Conservation (phyloP, 2,329 filamentous ascomycete genomes). For the Neopestalotiopsis sp. region DNA sequence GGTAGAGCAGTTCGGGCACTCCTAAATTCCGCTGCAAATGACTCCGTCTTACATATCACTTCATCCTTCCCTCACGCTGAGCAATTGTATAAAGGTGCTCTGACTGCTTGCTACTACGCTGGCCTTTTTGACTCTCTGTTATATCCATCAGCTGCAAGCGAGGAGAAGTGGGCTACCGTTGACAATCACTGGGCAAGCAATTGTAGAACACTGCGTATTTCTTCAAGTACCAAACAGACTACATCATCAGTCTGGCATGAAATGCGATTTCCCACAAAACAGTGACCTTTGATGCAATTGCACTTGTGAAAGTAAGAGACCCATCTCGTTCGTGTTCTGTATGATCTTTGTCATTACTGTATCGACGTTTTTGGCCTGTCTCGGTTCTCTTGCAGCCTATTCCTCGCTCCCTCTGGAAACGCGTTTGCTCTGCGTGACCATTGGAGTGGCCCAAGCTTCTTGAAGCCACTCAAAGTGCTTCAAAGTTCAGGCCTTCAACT, state of each 20-base stretch:
- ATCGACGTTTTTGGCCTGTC: neutral
- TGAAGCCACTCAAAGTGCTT: neutral
- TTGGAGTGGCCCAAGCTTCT: neutral
- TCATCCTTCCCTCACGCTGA: neutral
- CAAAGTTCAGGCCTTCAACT: no score
- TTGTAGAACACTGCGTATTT: neutral
- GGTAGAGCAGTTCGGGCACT: constrained; percentile 19
- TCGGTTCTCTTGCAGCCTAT: no score
- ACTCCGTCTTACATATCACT: neutral
- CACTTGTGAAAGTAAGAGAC: neutral
- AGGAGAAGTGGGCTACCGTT: neutral
- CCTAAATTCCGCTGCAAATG: neutral
- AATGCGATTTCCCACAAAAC: neutral
- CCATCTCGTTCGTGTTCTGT: neutral
- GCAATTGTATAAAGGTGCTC: neutral
- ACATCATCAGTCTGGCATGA: neutral
- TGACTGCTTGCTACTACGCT: neutral
- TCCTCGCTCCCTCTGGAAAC: no score
- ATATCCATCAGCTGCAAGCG: neutral
- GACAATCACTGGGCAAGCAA: neutral
- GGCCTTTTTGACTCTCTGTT: neutral
- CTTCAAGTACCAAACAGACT: neutral
- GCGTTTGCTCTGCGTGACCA: neutral
- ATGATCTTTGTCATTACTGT: neutral
- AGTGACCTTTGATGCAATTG: constrained; percentile 7